Evolutionary conservation across 345 rosid genomes (phyloP).

Genomic region (Salix suchowensis): DNA sequence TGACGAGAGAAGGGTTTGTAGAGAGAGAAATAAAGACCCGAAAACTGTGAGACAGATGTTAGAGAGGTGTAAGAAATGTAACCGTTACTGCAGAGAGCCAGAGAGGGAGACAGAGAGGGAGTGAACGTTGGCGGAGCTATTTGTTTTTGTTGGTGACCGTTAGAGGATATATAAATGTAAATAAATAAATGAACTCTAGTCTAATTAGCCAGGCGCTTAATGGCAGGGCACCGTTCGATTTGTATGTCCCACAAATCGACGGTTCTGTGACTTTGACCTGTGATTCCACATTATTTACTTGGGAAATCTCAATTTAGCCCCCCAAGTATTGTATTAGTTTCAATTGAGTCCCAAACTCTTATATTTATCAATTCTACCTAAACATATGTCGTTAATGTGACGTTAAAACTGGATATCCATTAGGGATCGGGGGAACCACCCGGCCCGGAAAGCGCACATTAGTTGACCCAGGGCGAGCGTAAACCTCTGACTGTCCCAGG

Average conservation of each 20-base stretch:
- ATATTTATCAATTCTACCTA: neutral
- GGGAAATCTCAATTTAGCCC: neutral
- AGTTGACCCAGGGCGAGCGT: no score
- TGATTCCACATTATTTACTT: neutral
- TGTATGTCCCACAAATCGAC: neutral
- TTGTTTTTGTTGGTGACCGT: constrained; percentile 34
- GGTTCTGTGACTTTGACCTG: neutral
- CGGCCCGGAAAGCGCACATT: no score
- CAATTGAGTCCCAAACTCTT: neutral
- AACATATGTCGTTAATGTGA: no score
- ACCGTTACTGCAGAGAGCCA: neutral
- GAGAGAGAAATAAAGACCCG: constrained; percentile 18
- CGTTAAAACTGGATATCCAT: no score
- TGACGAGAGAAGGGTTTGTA: neutral
- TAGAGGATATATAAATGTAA: constrained; percentile 1
- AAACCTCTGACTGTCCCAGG: no score
- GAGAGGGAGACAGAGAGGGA: neutral
- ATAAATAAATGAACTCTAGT: neutral
- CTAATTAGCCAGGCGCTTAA: neutral
- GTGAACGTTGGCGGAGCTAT: constrained; percentile 19
- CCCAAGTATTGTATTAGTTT: no score
- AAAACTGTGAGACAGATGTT: constrained; percentile 3
- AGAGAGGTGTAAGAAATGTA: neutral
- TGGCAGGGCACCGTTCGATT: neutral
- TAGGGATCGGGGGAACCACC: no score